Base-by-base conservation (phyloP, 176 grass and related monocot species). In the Chloris gayana region DNA sequence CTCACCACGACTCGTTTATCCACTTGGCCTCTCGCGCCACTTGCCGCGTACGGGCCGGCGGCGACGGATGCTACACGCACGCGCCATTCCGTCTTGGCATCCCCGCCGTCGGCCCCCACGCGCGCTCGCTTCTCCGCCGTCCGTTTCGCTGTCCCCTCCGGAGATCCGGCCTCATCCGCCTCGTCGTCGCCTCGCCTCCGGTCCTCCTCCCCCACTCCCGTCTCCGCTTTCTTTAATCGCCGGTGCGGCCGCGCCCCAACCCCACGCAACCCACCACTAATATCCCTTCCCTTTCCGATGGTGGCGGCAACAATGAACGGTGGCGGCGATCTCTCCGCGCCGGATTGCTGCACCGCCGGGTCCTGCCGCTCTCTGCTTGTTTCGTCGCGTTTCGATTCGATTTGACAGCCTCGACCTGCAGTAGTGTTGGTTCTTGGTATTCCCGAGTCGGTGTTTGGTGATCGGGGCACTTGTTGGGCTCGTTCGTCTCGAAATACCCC, bases 161-260 rank as follows among this genome's bases (percentile, higher is more conserved):
- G 19, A 64, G 79, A 82, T 82, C 54, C 82, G 71, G 64, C 77
- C 76, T 75, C 87, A 45, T 80, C 87, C 86, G 21, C 53, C 49
- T n/a, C 66, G 49, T 80, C 78, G 25, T 14, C 58, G 25, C 58
- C 25, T 29, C 58, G 25, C 4, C 11, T 29, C 58, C 25, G 38
- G 11, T 14, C 58, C 10, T 38, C 46, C 77, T 39, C 50, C 78
- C 74, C 56, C 78, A 51, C 86, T 61, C 61, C 68, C 69, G 59
- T 68, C 74, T 57, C 80, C 71, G 50, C 76, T 75, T 75, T 84
- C 64, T 85, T 85, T 89, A 84, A 75, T 84, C 73, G 15, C 41
- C 69, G 21, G 30, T 47, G 49, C 49, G 39, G 34, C 60, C 61
- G 49, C 17, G 18, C 69, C 58, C 53, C 38, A 61, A 9, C 57